Evolutionary conservation across 2,329 filamentous ascomycete species (phyloP), one percentile per base, ranked within the genome.

Genomic region (Sclerotinia spermophila): DNA sequence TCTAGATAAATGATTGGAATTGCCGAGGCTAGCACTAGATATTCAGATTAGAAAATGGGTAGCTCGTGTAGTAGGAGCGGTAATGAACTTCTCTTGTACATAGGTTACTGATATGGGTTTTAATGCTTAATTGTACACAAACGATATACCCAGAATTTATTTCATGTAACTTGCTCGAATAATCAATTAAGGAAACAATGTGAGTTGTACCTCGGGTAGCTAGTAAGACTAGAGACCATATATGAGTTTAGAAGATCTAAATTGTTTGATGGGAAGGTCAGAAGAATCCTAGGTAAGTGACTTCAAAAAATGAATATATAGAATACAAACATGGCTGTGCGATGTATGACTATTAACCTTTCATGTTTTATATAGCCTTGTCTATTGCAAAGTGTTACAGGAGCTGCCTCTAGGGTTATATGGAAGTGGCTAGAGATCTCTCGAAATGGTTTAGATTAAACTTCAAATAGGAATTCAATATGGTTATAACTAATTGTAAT

Each of bases 21-120:
- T 19, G 24, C 17, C 19, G 21, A 51, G 13, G 35, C 13, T 27
- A 27, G n/a, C 33, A 45, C 8, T 27, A 53, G 24, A 65, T 27
- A 38, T 30, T 35, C 27, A 51, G n/a, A 40, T 17, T 38, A 65
- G 30, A 45, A 27, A 17, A 51, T 65, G 61, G 61, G 61, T 38
- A 51, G 61, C 45, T 53, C 30, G 42, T 48, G 35, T 15, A 64
- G 30, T 48, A 48, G 21, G 5, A 33, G 44, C 40, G 45, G 61
- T 53, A 53, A 21, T 65, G 40, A 65, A 53, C 17, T 65, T 65
- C 61, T 65, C 33, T 65, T 65, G 61, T 53, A 65, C 61, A 65
- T 65, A 53, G 61, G 33, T 53, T 65, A 53, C 27, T 65, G 61
- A 65, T 40, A 53, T 24, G n/a, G 21, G 15, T 65, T 65, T 45